Base-by-base conservation (phyloP, 2,329 filamentous ascomycete species). In the Arthrobotrys conoides region DNA sequence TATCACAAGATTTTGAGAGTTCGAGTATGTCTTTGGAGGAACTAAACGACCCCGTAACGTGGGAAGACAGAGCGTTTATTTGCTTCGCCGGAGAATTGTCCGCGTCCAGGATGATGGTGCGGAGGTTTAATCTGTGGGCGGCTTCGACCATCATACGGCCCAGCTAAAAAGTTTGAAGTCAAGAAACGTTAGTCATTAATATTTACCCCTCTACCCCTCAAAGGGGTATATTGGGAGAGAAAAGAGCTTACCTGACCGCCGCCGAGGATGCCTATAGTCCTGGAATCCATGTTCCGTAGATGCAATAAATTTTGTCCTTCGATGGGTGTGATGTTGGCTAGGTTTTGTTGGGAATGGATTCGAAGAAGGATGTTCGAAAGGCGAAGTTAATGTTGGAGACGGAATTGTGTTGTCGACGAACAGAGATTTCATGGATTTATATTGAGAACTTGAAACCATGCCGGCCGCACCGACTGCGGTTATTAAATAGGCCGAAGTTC, bases 101-200 rank as follows among this genome's bases (percentile, higher is more conserved):
- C 51, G 88, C 90, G 84, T 97, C 95, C 57, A 97, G 89, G 48
- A 97, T 88, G 75, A 91, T 92, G 81, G 96, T 88, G 81, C 92
- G 88, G 81, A 96, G 90, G 82, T 93, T 93, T 73, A 97, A 88
- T 81, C 89, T 86, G 83, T 91, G 90, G 38, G 94, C 94, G n/a
- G 92, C 91, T 86, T 98, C 93, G 80, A 92, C 91, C 20, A 98
- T 89, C 96, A 98, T 98, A 81, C 93, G 92, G 78, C 95, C 96
- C 48, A 99, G 88, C 86, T 82, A 67, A 66, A 61, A 38, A 18
- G 33, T 59, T 59, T 22, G 33, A 59, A 41, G 4, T 57, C 57
- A 18, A 53, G 36, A n/a, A n/a, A 66, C 64, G 22, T 73, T 55
- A 65, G 69, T 33, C 65, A n/a, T 33, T 36, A 24, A 36, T 77